Conservation (phyloP, 371 early-diverging fungal species). For the Coemansia linderi region DNA sequence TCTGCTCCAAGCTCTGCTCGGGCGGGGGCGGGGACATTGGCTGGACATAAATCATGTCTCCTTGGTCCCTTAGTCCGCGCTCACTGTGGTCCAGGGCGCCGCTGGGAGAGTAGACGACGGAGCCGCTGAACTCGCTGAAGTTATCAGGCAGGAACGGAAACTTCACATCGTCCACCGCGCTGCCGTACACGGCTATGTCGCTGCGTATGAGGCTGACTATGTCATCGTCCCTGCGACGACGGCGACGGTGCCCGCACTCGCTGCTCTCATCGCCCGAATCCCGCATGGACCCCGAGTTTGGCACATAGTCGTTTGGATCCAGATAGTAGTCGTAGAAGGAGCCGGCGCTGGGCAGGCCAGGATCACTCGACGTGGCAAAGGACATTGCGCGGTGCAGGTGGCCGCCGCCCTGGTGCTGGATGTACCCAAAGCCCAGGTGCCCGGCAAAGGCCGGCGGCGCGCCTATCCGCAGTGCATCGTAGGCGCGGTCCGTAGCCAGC, state of each 20-base stretch:
- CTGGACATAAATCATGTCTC: not conserved
- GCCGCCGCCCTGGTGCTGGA: constrained; percentile 9
- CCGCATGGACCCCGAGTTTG: constrained; percentile 14
- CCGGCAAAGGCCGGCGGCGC: constrained; percentile 10
- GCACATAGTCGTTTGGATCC: constrained; percentile 17
- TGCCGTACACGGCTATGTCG: constrained; percentile 45
- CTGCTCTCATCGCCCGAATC: not conserved
- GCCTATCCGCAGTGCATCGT: constrained; percentile 39
- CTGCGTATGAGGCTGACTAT: constrained; percentile 40
- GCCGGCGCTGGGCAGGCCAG: constrained; percentile 27
- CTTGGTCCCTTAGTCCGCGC: constrained; percentile 13
- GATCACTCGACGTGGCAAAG: constrained; percentile 38
- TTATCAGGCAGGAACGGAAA: constrained; percentile 46
- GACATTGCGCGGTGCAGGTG: constrained; percentile 22
- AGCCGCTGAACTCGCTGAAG: constrained; percentile 43
- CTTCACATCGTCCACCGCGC: constrained; percentile 43
- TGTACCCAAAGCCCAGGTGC: constrained; percentile 9
- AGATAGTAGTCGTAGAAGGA: constrained; percentile 38
- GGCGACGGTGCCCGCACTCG: constrained; percentile 1
- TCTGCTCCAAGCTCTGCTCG: not conserved
- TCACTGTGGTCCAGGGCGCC: constrained; percentile 17
- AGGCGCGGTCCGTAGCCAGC: constrained; percentile 43
- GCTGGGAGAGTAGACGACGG: constrained; percentile 25
- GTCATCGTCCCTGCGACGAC: constrained; percentile 15
- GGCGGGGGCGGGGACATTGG: not conserved